Conservation (phyloP, 495 filamentous ascomycete genomes). For the Penicillium arizonense region DNA sequence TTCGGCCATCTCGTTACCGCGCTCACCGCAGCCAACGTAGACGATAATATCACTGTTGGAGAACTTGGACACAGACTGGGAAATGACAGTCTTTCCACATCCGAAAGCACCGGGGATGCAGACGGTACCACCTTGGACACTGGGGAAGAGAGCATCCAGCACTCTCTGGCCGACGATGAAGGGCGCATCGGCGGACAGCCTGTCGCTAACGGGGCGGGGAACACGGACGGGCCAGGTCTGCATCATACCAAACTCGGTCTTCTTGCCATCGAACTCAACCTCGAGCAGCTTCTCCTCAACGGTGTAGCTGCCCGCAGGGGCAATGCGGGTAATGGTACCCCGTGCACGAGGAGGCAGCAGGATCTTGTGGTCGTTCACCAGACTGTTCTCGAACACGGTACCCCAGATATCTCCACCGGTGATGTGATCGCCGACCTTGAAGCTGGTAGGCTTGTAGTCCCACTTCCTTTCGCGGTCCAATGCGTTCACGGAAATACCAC, state of each 20-base stretch:
- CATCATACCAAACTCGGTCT: conserved; percentile 93
- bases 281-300: conserved; percentile 94
- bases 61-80: conserved; percentile 97
- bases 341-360: conserved; percentile 86
- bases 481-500: conserved; percentile 86
- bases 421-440: conserved; percentile 95
- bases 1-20: conserved; percentile 99
- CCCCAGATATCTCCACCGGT: conserved; percentile 95
- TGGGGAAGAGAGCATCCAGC: conserved; percentile 95
- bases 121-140: conserved; percentile 94
- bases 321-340: conserved; percentile 88
- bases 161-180: conserved; percentile 97
- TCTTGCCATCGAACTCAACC: conserved; percentile 95
- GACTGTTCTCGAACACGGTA: conserved; percentile 90
- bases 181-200: conserved; percentile 79
- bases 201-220: conserved; percentile 85
- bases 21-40: conserved; percentile 97
- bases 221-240: conserved; percentile 99
- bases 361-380: conserved; percentile 93
- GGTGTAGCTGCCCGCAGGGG: conserved; percentile 86
- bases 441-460: conserved; percentile 82
- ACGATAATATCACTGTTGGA: conserved; percentile 99
- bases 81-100: conserved; percentile 99
- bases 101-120: conserved; percentile 98
- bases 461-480: conserved; percentile 87